Conservation (phyloP, 345 rosid species). For the Laguncularia racemosa region DNA sequence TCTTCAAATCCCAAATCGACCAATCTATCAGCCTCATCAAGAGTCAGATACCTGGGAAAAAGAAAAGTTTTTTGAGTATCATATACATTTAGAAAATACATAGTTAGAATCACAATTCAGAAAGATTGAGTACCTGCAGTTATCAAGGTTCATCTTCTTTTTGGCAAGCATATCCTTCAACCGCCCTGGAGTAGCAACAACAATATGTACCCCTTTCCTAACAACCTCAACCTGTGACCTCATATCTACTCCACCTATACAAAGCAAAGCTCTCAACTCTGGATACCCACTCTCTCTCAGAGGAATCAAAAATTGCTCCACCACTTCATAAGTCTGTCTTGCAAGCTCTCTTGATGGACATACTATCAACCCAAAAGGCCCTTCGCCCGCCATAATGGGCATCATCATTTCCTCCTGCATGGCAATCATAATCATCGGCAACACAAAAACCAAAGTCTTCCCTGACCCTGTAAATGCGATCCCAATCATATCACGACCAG, state of each 20-base stretch:
- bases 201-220: conserved; percentile 83
- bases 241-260: conserved; percentile 94
- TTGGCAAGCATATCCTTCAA: conserved; percentile 93
- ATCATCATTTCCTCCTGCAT: conserved; percentile 89
- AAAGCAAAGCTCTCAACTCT: conserved; percentile 64
- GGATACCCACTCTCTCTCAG: conserved; percentile 60
- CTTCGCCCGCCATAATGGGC: conserved; percentile 81
- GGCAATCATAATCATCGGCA: conserved; percentile 86
- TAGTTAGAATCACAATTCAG: not conserved
- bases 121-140: conserved; percentile 54
- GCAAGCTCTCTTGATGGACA: conserved; percentile 95
- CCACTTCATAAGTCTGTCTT: conserved; percentile 83
- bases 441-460: conserved; percentile 79
- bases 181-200: conserved; percentile 94
- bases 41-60: conserved; percentile 70
- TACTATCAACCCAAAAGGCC: conserved; percentile 70
- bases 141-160: conserved; percentile 87
- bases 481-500: conserved; percentile 92
- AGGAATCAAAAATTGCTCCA: conserved; percentile 65
- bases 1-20: conserved; percentile 98
- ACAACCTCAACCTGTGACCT: conserved; percentile 81
- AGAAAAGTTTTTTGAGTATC: not conserved
- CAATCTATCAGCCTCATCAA: conserved; percentile 92
- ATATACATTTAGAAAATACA: not conserved
- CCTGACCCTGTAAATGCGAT: conserved; percentile 92